A percentile compares a stretch with the other conserved stretches of the same genome.
These are phyloP conservation scores for Earliella scabrosa DNA, from an alignment of 1,284 basidiomycete genomes.

Conservation along the genomic window DNA sequence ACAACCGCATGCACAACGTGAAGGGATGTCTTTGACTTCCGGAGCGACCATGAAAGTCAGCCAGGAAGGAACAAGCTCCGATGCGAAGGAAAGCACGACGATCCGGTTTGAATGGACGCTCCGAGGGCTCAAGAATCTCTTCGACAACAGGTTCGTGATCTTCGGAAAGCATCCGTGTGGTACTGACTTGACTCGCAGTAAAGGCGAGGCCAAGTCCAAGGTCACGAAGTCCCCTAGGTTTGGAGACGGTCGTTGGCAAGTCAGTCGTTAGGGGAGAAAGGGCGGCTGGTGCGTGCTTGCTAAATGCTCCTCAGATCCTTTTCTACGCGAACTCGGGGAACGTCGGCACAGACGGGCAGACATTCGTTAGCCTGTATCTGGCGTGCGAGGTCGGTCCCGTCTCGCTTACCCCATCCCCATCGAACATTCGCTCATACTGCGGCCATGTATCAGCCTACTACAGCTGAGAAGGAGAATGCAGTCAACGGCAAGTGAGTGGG, in stretches of 20 bases:
- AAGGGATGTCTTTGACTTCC: background rate
- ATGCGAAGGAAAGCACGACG: slow-evolving; percentile 59
- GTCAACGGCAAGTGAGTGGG: slow-evolving; percentile 60
- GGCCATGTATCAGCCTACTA: slow-evolving; percentile 59
- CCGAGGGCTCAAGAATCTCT: slow-evolving; percentile 66
- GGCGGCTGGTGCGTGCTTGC: background rate
- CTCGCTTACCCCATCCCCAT: background rate
- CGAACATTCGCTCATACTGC: background rate
- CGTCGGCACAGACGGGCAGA: slow-evolving; percentile 44
- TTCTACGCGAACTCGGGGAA: slow-evolving; percentile 84
- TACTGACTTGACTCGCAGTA: slow-evolving; percentile 37
- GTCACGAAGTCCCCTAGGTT: slow-evolving; percentile 70
- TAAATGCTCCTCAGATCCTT: slow-evolving; percentile 53
- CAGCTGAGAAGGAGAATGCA: slow-evolving; percentile 72
- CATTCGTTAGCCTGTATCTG: slow-evolving; percentile 72
- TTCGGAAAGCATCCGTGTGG: background rate
- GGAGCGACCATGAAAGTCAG: background rate
- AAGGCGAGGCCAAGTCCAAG: slow-evolving; percentile 73
- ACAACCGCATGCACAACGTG: background rate
- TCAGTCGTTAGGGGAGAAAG: slow-evolving; percentile 28
- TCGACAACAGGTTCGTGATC: slow-evolving; percentile 63
- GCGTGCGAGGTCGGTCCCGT: slow-evolving; percentile 70
- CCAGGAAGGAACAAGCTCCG: slow-evolving; percentile 16
- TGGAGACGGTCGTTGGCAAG: slow-evolving; percentile 76
- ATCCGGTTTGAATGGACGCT: slow-evolving; percentile 81